These are phyloP conservation scores for Penicillium hordei DNA, from an alignment of 2,329 filamentous ascomycete genomes.

Conservation along the genomic window DNA sequence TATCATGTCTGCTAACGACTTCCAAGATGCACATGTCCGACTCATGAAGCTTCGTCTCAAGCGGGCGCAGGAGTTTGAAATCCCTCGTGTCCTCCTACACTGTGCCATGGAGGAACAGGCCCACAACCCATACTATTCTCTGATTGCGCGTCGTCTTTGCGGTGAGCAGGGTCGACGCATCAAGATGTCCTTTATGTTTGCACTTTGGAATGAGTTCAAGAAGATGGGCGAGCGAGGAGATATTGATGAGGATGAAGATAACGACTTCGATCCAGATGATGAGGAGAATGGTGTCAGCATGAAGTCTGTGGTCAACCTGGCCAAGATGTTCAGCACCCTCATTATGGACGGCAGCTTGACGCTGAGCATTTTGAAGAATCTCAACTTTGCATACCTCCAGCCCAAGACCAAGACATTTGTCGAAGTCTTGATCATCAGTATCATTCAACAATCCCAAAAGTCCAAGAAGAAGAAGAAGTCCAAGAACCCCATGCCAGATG, in stretches of 20 bases:
- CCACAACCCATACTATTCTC: conserved; percentile 92
- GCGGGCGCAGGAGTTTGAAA: conserved; percentile 79
- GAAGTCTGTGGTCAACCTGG: conserved; percentile 65
- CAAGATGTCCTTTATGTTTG: conserved; percentile 82
- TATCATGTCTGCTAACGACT: conserved; percentile 81
- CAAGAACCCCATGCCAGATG: conserved; percentile 18
- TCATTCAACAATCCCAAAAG: conserved; percentile 67
- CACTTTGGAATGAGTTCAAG: conserved; percentile 82
- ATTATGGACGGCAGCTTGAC: conserved; percentile 60
- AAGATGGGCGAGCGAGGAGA: conserved; percentile 71
- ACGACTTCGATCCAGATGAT: conserved; percentile 52
- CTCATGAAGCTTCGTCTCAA: conserved; percentile 81
- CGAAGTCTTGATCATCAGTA: conserved; percentile 74
- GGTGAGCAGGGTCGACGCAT: conserved; percentile 64
- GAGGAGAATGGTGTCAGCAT: conserved; percentile 54
- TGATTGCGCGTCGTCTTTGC: conserved; percentile 78
- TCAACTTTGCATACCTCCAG: conserved; percentile 78
- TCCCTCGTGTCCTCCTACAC: conserved; percentile 82
- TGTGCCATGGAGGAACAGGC: conserved; percentile 78
- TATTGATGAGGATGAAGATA: conserved; percentile 62
- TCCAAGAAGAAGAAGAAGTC: conserved; percentile 28
- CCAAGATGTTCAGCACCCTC: conserved; percentile 64
- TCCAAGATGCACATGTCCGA: conserved; percentile 76
- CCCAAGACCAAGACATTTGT: conserved; percentile 74
- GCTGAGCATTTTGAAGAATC: conserved; percentile 58